A percentile compares a stretch with the other conserved stretches of the same genome.
Evolutionary conservation across 345 rosid species (phyloP).

Genomic region (Linum lewisii): DNA sequence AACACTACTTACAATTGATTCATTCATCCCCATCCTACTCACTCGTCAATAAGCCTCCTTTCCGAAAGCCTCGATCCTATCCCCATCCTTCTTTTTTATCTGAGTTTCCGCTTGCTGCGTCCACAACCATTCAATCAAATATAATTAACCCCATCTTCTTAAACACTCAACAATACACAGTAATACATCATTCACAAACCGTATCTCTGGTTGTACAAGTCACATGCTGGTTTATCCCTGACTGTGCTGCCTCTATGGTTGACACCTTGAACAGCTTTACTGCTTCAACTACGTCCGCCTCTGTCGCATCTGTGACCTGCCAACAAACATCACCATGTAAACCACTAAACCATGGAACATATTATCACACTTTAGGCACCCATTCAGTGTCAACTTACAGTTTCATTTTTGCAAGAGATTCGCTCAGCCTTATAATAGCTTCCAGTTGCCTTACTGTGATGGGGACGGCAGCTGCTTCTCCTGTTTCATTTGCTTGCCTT

Average conservation of each 20-base stretch:
- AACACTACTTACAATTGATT: constrained; percentile 68
- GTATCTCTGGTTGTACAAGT: constrained; percentile 73
- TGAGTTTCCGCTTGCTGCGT: constrained; percentile 91
- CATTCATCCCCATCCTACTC: constrained; percentile 80
- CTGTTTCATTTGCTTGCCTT: constrained; percentile 87
- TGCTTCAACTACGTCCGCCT: constrained; percentile 78
- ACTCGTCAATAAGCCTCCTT: constrained; percentile 82
- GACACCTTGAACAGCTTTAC: constrained; percentile 79
- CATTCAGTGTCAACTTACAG: constrained; percentile 44
- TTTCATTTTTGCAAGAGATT: constrained; percentile 92
- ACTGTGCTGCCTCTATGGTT: constrained; percentile 95
- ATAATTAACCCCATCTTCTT: too few species aligned
- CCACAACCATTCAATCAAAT: too few species aligned
- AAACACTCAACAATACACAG: too few species aligned
- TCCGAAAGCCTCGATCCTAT: constrained; percentile 84
- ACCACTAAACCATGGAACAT: background rate
- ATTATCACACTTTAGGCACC: too few species aligned
- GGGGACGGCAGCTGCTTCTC: constrained; percentile 79
- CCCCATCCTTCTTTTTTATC: constrained; percentile 79
- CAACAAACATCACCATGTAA: background rate
- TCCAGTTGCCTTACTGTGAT: constrained; percentile 94
- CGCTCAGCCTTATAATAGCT: constrained; percentile 85
- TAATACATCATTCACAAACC: too few species aligned
- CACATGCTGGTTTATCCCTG: constrained; percentile 86
- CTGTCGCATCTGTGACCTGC: constrained; percentile 82